phyloP scores from a whole-genome alignment of 2,329 filamentous ascomycete species.

The Teratosphaeria viscida region DNA sequence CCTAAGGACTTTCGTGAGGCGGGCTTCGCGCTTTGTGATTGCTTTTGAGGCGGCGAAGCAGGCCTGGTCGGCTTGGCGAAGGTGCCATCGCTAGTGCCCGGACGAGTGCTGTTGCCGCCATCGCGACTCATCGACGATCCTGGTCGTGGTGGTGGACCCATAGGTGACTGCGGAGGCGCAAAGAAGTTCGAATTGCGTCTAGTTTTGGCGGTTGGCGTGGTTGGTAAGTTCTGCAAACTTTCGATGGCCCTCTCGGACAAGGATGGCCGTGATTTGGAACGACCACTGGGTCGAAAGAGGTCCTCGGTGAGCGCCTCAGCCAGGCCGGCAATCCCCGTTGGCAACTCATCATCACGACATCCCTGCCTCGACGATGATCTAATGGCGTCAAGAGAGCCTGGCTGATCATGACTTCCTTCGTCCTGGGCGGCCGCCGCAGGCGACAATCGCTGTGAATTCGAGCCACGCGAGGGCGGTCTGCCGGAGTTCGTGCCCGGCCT shows the following conservation, averaged over 20 bases:
- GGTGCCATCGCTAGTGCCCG: slow-evolving; percentile 35
- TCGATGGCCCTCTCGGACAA: slow-evolving; percentile 79
- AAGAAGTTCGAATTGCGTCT: slow-evolving; percentile 65
- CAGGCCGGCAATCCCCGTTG: slow-evolving; percentile 8
- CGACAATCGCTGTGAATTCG: slow-evolving; percentile 6
- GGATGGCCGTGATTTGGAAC: slow-evolving; percentile 37
- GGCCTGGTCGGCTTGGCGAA: slow-evolving; percentile 19
- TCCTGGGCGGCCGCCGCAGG: slow-evolving; percentile 16
- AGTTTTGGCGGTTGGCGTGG: slow-evolving; percentile 55
- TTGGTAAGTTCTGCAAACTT: slow-evolving; percentile 66
- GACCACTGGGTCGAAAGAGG: slow-evolving; percentile 1
- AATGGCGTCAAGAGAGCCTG: slow-evolving; percentile 34
- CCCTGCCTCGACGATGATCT: slow-evolving; percentile 31
- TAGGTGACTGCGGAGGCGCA: slow-evolving; percentile 46
- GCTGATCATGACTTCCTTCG: slow-evolving; percentile 28
- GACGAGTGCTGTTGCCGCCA: slow-evolving; percentile 35
- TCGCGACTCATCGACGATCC: slow-evolving; percentile 48
- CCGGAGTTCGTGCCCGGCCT: slow-evolving; percentile 1
- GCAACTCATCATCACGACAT: slow-evolving; percentile 20
- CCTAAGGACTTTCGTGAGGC: slow-evolving; percentile 8
- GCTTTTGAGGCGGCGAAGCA: slow-evolving; percentile 26
- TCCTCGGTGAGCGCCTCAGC: slow-evolving; percentile 9
- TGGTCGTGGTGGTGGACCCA: slow-evolving; percentile 53
- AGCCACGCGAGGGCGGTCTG: slow-evolving; percentile 7
- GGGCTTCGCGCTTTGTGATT: slow-evolving; percentile 25